These are phyloP conservation scores for Blastobotrys elegans DNA, from an alignment of 1,139 yeast species.

Conservation along the genomic window DNA sequence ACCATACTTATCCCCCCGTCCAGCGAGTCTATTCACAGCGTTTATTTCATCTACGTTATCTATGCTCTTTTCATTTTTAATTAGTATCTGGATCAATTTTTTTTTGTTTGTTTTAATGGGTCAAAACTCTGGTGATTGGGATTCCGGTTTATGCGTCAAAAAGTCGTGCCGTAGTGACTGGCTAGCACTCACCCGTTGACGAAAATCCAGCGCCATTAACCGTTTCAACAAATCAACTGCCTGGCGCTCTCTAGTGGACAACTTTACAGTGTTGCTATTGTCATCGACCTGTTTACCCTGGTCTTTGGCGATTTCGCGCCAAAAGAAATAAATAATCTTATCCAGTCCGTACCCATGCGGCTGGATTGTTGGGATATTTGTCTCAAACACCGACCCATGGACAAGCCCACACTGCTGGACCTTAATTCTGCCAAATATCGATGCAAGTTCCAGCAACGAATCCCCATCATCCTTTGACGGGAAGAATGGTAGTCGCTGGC, in stretches of 20 bases:
- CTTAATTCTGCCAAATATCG: conserved; percentile 74
- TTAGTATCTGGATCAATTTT: too few relatives aligned
- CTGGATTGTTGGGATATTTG: conserved; percentile 46
- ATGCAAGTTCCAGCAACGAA: conserved; percentile 78
- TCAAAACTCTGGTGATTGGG: too few relatives aligned
- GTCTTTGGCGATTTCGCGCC: conserved; percentile 26
- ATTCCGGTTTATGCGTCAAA: conserved; percentile 30
- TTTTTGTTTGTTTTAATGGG: too few relatives aligned
- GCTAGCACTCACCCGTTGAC: conserved; percentile 49
- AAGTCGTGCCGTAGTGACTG: conserved; percentile 53
- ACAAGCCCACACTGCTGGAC: conserved; percentile 72
- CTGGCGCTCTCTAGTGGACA: conserved; percentile 28
- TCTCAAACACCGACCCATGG: conserved; percentile 86
- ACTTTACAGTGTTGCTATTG: not conserved
- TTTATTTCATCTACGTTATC: too few relatives aligned
- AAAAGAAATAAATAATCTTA: conserved; percentile 38
- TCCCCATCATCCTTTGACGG: conserved; percentile 90
- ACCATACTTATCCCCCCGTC: too few relatives aligned
- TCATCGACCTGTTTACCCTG: conserved; percentile 18
- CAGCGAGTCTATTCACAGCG: too few relatives aligned
- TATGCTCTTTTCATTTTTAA: too few relatives aligned
- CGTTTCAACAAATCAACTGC: conserved; percentile 51
- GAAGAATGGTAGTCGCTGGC: conserved; percentile 79
- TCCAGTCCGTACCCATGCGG: conserved; percentile 35
- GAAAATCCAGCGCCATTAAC: conserved; percentile 55